Evolutionary conservation across 768 basidiomycete genomes (phyloP), one percentile per base, ranked within the genome.

Genomic region (Leccinellum albellum): DNA sequence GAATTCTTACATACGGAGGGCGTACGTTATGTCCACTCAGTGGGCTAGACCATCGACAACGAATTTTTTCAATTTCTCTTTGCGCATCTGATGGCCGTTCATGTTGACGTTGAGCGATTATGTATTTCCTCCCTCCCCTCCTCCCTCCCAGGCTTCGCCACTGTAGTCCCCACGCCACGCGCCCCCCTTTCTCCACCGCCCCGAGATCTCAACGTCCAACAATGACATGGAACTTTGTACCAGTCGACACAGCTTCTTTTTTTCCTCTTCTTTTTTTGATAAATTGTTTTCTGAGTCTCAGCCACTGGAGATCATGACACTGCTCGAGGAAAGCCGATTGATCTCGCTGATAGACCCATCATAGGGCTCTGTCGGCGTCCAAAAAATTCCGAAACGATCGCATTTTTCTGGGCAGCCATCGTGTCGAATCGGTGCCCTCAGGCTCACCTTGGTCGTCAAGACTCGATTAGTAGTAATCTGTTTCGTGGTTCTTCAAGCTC

Each of bases 1-100:
- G 20, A 13, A 20, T 42, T 9, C 5, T 62, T 63, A 64, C 62
- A 56, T 64, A 61, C 63, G 17, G 23, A 57, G n/a, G 9, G 40
- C 40, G 20, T 42, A 42, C 40, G 40, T 21, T 21, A 42, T 20
- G 20, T 14, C 32, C 32, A 32, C 32, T 28, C 28, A 7, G 28
- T 14, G 32, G 32, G 20, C 40, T 20, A 42, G 40, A 21, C 20
- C 40, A 42, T 42, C 6, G 40, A 42, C 40, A 42, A 42, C 20
- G 40, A 42, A 20, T 42, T 42, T 42, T 42, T 42, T 42, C 40
- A 21, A 24, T 29, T 51, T 42, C 20, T 42, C 45, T 42, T 12
- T 50, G 52, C 48, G 53, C 54, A 65, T 62, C 64, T 62, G 60
- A 66, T 60, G 64, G 61, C 64, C 64, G 57, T 59, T 50, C 56